These are phyloP conservation scores for Sequoia sempervirens DNA, from an alignment of 75 land plant genomes.

Conservation along the genomic window DNA sequence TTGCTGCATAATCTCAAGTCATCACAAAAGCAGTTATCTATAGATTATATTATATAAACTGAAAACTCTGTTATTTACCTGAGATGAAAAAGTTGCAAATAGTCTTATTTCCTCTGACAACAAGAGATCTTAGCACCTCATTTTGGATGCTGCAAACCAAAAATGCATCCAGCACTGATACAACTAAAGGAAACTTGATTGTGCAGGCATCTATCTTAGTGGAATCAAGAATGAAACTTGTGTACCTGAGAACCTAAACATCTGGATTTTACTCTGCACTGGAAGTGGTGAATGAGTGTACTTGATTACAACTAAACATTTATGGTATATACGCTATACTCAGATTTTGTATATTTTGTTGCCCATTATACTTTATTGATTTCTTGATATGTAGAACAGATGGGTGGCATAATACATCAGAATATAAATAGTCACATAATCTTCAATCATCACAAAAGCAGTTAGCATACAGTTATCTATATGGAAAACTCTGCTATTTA, in stretches of 20 bases:
- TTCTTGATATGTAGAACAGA: neutral
- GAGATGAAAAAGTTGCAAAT: conserved; percentile 76
- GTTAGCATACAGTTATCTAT: neutral
- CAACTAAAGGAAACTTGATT: neutral
- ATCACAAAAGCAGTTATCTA: neutral
- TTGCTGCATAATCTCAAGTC: neutral
- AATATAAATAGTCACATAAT: neutral
- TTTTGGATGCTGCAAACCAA: conserved; percentile 35
- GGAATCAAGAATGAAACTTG: neutral
- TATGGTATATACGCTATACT: neutral
- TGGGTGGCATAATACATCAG: neutral
- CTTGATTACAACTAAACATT: neutral
- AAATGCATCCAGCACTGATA: conserved; percentile 17
- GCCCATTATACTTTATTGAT: neutral
- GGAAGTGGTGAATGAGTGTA: neutral
- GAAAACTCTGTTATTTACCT: conserved; percentile 43
- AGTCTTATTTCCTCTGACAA: conserved; percentile 65
- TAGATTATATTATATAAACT: neutral
- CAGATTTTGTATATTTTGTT: neutral
- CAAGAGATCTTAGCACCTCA: conserved; percentile 35
- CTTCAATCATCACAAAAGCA: neutral
- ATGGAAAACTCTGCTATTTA: conserved; percentile 14
- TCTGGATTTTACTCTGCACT: neutral
- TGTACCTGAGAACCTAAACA: neutral
- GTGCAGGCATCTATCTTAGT: neutral